Base-by-base conservation (phyloP, 768 basidiomycete species). In the Amanita jacksonii region DNA sequence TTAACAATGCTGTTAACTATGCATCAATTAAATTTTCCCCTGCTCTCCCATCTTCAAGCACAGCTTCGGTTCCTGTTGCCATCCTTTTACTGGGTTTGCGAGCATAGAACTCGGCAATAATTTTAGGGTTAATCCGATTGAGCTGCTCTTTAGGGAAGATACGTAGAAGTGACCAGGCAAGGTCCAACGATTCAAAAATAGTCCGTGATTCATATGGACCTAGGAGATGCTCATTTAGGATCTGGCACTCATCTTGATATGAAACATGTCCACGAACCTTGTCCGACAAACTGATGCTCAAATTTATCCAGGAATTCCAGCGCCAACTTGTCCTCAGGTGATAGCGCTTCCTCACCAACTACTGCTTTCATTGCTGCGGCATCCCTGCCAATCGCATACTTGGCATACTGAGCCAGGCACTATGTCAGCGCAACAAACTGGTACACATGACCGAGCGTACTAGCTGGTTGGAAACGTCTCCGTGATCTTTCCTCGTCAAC, bases 321-420 rank as follows among this genome's bases (percentile, higher is more conserved):
- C 7, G 94, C 93, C 30, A 96, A 75, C 67, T 96, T 97, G 64
- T 99, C 96, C 63, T 98, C 96, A 0, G 78, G 67, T 34, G 88
- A 92, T 54, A 98, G 65, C 16, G 96, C 93, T 63, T 99, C 96
- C 66, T 98, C 96, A 55, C 96, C 96, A 41, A 99, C 96, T 33
- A 98, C 96, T 48, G 96, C 96, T 63, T 98, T 98, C 96, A 99
- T 99, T 9, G 92, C 74, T 1, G 93, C 91, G 38, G 93, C 94
- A 58, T 97, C 94, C 59, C 90, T 81, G 39, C 92, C 94, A 57
- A 96, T 94, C 53, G 94, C 94, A 64, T 98, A 97, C 68, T 96
- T 93, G 61, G 92, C 92, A 62, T 94, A 96, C 87, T 93, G 23
- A 37, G 8, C 20, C 43, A 50, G 46, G 41, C 27, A 48, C 19